A percentile compares a stretch with the other conserved stretches of the same genome.
Conservation (phyloP, 2,329 filamentous ascomycete genomes). For the Aureobasidium subglaciale region DNA sequence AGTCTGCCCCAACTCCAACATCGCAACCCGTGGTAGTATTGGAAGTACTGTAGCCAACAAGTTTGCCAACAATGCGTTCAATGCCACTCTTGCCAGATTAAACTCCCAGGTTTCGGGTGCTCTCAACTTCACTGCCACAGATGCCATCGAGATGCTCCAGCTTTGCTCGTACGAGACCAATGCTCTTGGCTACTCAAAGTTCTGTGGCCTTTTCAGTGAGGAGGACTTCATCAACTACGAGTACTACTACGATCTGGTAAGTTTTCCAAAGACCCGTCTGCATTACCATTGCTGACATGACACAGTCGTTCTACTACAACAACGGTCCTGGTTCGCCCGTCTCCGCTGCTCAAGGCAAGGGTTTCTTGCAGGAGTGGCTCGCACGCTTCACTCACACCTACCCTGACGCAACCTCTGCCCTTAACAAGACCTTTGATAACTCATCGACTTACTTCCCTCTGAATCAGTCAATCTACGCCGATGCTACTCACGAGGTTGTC, state of each 20-base stretch:
- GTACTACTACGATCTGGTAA: constrained; percentile 12
- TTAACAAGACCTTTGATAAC: constrained; percentile 11
- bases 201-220: constrained; percentile 6
- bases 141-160: constrained; percentile 5
- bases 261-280: too few relatives aligned
- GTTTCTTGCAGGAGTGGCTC: constrained; percentile 10
- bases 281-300: background rate
- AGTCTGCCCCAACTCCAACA: constrained; percentile 11
- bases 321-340: constrained; percentile 11
- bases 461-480: constrained; percentile 13
- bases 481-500: constrained; percentile 12
- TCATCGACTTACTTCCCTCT: constrained; percentile 3
- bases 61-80: constrained; percentile 11
- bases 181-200: constrained; percentile 11
- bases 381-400: constrained; percentile 12
- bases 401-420: background rate
- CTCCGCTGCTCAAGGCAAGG: constrained; percentile 6
- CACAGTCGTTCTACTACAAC: constrained; percentile 13
- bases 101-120: constrained; percentile 12
- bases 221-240: constrained; percentile 14
- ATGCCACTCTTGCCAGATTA: constrained; percentile 6
- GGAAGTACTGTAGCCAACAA: background rate
- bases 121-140: constrained; percentile 2
- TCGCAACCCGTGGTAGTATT: constrained; percentile 9
- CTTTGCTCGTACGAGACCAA: constrained; percentile 12